phyloP scores from a whole-genome alignment of 1,284 basidiomycete genomes.

The Ustilago bromivora region DNA sequence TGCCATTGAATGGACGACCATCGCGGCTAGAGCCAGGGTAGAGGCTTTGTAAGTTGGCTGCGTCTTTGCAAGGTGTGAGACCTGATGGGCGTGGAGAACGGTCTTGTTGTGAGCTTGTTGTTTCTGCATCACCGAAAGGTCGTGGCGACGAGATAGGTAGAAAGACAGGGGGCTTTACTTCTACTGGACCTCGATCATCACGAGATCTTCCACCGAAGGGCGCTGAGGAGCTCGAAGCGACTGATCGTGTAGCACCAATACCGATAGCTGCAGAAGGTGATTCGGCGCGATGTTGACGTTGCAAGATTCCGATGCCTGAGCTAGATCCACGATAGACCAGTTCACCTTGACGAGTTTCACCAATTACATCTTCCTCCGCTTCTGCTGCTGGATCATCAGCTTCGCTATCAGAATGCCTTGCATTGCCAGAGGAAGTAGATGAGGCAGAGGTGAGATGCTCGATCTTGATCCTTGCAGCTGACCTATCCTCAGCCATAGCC shows the following conservation, averaged over 20 bases:
- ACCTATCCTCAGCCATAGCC: neutral
- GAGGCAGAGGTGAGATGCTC: conserved; percentile 24
- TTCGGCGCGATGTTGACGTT: conserved; percentile 46
- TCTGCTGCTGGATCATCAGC: conserved; percentile 34
- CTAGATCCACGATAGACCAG: conserved; percentile 61
- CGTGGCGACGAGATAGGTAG: conserved; percentile 45
- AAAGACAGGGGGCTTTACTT: conserved; percentile 32
- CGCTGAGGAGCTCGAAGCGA: conserved; percentile 29
- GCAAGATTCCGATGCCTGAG: conserved; percentile 60
- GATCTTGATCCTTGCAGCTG: conserved; percentile 30
- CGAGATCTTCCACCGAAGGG: conserved; percentile 28
- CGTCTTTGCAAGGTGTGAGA: conserved; percentile 14
- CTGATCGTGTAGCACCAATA: conserved; percentile 16
- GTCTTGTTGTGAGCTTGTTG: conserved; percentile 40
- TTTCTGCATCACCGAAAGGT: conserved; percentile 25
- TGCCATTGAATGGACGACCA: conserved; percentile 6
- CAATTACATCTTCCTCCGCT: conserved; percentile 48
- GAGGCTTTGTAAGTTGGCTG: conserved; percentile 12
- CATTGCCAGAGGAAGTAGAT: conserved; percentile 1
- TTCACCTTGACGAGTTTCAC: conserved; percentile 52
- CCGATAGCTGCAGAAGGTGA: conserved; percentile 26
- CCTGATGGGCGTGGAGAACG: conserved; percentile 25
- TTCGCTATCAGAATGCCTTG: conserved; percentile 17
- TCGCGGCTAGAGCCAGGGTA: conserved; percentile 28
- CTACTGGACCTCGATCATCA: conserved; percentile 18